These are phyloP conservation scores for Trichomonas tenax DNA, from an alignment of 208 protist species.

Conservation along the genomic window DNA sequence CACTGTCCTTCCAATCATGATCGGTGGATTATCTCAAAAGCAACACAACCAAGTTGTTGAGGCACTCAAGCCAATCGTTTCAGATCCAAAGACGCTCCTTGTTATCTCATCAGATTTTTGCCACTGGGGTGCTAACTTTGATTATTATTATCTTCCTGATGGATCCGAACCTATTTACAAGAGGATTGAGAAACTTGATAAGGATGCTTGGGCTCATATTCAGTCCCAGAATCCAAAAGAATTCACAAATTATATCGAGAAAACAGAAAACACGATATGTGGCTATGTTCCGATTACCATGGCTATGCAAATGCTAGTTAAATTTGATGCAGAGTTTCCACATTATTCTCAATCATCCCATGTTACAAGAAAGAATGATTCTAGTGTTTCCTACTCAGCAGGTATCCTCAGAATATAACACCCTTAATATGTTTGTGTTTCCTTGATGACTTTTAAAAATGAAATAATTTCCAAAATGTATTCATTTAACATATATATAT, in stretches of 20 bases:
- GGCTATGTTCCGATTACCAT: conserved; percentile 12
- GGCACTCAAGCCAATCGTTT: not conserved
- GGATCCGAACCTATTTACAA: not conserved
- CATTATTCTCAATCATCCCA: not conserved
- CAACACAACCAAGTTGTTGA: not conserved
- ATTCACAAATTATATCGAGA: not conserved
- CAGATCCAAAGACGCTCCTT: not conserved
- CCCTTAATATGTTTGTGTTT: no score
- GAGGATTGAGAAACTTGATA: not conserved
- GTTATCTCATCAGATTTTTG: conserved; percentile 22
- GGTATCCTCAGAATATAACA: not conserved
- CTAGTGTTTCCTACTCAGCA: not conserved
- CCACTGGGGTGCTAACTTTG: conserved; percentile 9
- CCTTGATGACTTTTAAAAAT: no score
- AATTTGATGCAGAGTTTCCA: not conserved
- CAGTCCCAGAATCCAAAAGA: not conserved
- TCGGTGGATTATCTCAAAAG: not conserved
- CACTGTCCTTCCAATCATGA: not conserved
- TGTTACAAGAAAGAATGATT: not conserved
- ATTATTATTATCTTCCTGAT: not conserved
- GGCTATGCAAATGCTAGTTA: not conserved
- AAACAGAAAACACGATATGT: conserved; percentile 17
- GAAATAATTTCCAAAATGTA: no score
- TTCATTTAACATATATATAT: no score
- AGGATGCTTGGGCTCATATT: not conserved